These are phyloP conservation scores for Pythium biforme DNA, from an alignment of 352 stramenopile species.

Conservation along the genomic window DNA sequence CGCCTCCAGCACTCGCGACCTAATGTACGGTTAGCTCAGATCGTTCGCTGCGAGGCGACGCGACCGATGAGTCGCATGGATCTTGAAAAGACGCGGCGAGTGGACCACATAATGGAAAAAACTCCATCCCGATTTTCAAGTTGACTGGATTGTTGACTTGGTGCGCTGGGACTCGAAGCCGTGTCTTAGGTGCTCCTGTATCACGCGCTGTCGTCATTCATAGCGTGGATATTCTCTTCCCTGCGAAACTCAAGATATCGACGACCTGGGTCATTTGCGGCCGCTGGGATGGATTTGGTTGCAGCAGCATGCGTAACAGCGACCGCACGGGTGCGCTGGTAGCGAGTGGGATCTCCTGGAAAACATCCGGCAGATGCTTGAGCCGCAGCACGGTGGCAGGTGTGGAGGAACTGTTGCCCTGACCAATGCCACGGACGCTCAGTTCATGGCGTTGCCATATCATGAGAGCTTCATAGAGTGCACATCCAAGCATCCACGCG, in stretches of 20 bases:
- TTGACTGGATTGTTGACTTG: too few species aligned
- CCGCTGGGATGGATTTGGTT: conserved; percentile 51
- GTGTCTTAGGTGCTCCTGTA: too few species aligned
- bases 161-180: too few species aligned
- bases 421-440: background rate
- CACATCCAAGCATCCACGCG: conserved; percentile 65
- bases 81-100: conserved; percentile 28
- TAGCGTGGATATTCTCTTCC: conserved; percentile 8
- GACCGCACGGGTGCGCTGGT: conserved; percentile 46
- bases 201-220: background rate
- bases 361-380: conserved; percentile 40
- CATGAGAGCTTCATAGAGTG: conserved; percentile 51
- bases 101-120: conserved; percentile 32
- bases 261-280: conserved; percentile 60
- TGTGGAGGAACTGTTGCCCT: background rate
- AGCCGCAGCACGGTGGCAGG: conserved; percentile 31
- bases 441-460: conserved; percentile 52
- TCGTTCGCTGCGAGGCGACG: conserved; percentile 19
- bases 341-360: conserved; percentile 46
- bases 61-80: conserved; percentile 19
- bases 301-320: conserved; percentile 61
- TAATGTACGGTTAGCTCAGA: background rate
- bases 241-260: conserved; percentile 50
- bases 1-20: background rate
- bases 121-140: too few species aligned